Conservation (phyloP, 129 eudicot genomes). For the Dittrichia graveolens region DNA sequence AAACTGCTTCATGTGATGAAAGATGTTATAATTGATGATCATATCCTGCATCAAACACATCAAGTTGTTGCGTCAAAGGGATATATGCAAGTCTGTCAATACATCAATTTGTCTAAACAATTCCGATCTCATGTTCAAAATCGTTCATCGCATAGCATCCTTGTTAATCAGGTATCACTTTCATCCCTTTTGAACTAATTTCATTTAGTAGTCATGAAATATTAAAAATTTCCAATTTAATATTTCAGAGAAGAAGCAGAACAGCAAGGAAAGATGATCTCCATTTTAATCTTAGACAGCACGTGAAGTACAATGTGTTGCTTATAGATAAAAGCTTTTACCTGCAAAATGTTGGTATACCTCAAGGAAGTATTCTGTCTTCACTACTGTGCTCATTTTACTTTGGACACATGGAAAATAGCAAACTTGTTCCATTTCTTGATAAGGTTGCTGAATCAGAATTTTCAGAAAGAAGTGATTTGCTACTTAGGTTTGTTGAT, state of each 20-base stretch:
- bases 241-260: slow-evolving; percentile 54
- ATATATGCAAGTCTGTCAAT: slow-evolving; percentile 43
- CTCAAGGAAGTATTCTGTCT: slow-evolving; percentile 93
- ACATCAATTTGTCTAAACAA: slow-evolving; percentile 25
- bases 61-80: slow-evolving; percentile 49
- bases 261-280: slow-evolving; percentile 51
- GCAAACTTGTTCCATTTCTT: slow-evolving; percentile 58
- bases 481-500: slow-evolving; percentile 73
- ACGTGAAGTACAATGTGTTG: slow-evolving; percentile 67
- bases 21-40: slow-evolving; percentile 49
- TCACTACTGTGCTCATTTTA: slow-evolving; percentile 83
- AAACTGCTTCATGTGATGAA: slow-evolving; percentile 73
- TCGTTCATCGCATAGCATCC: slow-evolving; percentile 45
- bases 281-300: slow-evolving; percentile 50
- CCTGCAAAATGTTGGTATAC: slow-evolving; percentile 84
- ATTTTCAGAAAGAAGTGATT: slow-evolving; percentile 19
- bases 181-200: background rate
- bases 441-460: slow-evolving; percentile 32
- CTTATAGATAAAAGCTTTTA: slow-evolving; percentile 49
- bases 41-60: slow-evolving; percentile 48
- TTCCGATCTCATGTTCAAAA: slow-evolving; percentile 35
- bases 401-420: slow-evolving; percentile 75
- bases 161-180: slow-evolving; percentile 63
- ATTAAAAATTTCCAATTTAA: background rate
- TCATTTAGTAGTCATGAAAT: no score